Evolutionary conservation across 352 stramenopile species (phyloP).

Genomic region (Phytophthora pisi): DNA sequence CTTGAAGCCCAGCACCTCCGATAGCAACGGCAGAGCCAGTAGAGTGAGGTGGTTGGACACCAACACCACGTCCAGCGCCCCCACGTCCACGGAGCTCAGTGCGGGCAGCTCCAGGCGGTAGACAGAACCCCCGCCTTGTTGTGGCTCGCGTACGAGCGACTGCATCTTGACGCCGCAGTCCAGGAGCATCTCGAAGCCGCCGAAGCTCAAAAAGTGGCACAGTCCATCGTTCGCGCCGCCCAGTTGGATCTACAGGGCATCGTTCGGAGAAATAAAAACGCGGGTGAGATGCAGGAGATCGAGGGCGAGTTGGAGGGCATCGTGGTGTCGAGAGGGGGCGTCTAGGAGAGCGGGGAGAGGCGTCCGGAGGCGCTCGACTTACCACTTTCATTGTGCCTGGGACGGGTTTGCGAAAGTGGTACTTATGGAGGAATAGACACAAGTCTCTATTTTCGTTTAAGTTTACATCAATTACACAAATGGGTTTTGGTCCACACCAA

Average conservation of each 20-base stretch:
- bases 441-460: background rate
- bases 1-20: conserved; percentile 74
- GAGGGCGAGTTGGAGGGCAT: conserved; percentile 7
- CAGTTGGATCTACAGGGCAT: conserved; percentile 68
- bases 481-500: background rate
- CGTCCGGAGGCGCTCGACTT: conserved; percentile 6
- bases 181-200: conserved; percentile 80
- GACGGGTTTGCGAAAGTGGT: conserved; percentile 1
- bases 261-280: conserved; percentile 14
- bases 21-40: conserved; percentile 79
- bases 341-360: conserved; percentile 5
- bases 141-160: conserved; percentile 4
- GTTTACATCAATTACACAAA: background rate
- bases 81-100: conserved; percentile 57
- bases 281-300: conserved; percentile 19
- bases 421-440: conserved; percentile 1
- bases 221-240: conserved; percentile 69
- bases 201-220: conserved; percentile 82
- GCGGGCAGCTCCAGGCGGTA: conserved; percentile 45
- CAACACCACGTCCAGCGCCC: conserved; percentile 71
- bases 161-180: conserved; percentile 65
- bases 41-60: conserved; percentile 77
- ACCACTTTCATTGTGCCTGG: conserved; percentile 43
- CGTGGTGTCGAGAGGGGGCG: background rate
- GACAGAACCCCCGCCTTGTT: conserved; percentile 1